These are phyloP conservation scores for Aspergillus sojae DNA, from an alignment of 2,329 filamentous ascomycete species.

Conservation along the genomic window DNA sequence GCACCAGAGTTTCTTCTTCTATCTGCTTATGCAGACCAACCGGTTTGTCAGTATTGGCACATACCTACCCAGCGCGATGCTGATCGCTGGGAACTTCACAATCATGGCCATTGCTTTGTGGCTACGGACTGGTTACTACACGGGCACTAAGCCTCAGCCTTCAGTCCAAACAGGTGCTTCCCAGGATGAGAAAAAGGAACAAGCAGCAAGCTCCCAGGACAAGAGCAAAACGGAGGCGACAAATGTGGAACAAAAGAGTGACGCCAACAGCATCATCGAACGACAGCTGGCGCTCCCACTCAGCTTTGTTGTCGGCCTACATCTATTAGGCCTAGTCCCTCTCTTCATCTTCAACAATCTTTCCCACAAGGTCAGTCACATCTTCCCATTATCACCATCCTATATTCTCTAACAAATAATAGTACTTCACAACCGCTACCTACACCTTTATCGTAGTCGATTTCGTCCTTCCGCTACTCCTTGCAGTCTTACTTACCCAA, in stretches of 20 bases:
- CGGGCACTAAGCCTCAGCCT: conserved; percentile 19
- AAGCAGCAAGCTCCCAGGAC: conserved; percentile 16
- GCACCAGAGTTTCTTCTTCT: conserved; percentile 99
- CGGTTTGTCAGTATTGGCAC: conserved; percentile 98
- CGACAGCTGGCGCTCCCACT: conserved; percentile 57
- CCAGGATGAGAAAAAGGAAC: conserved; percentile 32
- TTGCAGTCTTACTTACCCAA: conserved; percentile 59
- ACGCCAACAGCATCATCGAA: conserved; percentile 35
- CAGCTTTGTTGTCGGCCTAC: conserved; percentile 69
- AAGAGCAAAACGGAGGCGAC: conserved; percentile 16
- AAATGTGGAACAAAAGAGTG: conserved; percentile 9
- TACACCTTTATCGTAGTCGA: conserved; percentile 59
- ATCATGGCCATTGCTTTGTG: conserved; percentile 95
- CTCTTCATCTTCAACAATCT: conserved; percentile 84
- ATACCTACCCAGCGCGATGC: conserved; percentile 96
- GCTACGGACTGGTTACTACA: conserved; percentile 75
- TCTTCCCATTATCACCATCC: not conserved
- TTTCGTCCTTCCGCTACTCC: conserved; percentile 57
- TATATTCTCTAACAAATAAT: conserved; percentile 16
- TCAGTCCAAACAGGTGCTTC: conserved; percentile 25
- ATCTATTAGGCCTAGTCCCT: conserved; percentile 77
- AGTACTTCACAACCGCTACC: conserved; percentile 66
- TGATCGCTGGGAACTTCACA: conserved; percentile 90
- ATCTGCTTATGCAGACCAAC: conserved; percentile 86
- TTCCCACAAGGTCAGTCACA: conserved; percentile 60